Percentiles rank a stretch among this genome's conserved stretches.
Evolutionary conservation across 148 eudicot genomes (phyloP).

Genomic region (Rhododendron williamsianum): DNA sequence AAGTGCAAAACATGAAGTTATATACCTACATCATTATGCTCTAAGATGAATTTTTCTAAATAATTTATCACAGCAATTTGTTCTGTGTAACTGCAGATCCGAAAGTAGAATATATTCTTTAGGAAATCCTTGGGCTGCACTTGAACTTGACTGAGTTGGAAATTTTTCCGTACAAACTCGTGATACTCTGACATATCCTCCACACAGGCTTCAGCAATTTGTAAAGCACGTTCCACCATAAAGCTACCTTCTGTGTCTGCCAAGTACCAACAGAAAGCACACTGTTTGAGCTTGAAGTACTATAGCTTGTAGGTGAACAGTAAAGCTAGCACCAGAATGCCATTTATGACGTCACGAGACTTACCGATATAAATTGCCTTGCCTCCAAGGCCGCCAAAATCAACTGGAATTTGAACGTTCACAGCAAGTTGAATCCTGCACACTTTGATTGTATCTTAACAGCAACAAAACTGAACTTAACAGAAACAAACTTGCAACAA

Average conservation of each 20-base stretch:
- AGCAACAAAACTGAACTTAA: slow-evolving; percentile 6
- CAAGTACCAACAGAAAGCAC: slow-evolving; percentile 20
- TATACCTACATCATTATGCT: slow-evolving; percentile 75
- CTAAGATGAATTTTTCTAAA: slow-evolving; percentile 73
- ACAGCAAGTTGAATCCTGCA: slow-evolving; percentile 95
- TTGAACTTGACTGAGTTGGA: slow-evolving; percentile 25
- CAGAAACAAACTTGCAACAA: neutral
- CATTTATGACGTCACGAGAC: slow-evolving; percentile 16
- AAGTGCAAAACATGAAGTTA: neutral
- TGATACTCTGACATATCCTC: slow-evolving; percentile 56
- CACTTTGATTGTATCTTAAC: slow-evolving; percentile 11
- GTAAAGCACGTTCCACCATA: slow-evolving; percentile 93
- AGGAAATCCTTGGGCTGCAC: slow-evolving; percentile 66
- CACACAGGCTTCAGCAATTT: slow-evolving; percentile 84
- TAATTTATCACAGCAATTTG: slow-evolving; percentile 80
- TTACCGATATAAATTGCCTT: slow-evolving; percentile 86
- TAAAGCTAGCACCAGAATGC: neutral
- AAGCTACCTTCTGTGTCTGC: slow-evolving; percentile 98
- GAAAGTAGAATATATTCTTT: slow-evolving; percentile 71
- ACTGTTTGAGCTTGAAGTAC: slow-evolving; percentile 22
- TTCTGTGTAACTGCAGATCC: slow-evolving; percentile 91
- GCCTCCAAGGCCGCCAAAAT: slow-evolving; percentile 78
- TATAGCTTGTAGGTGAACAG: neutral
- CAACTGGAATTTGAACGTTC: slow-evolving; percentile 83
- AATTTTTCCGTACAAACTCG: slow-evolving; percentile 31